Conservation (phyloP, 2,329 filamentous ascomycete species). For the Microdochium nivale region DNA sequence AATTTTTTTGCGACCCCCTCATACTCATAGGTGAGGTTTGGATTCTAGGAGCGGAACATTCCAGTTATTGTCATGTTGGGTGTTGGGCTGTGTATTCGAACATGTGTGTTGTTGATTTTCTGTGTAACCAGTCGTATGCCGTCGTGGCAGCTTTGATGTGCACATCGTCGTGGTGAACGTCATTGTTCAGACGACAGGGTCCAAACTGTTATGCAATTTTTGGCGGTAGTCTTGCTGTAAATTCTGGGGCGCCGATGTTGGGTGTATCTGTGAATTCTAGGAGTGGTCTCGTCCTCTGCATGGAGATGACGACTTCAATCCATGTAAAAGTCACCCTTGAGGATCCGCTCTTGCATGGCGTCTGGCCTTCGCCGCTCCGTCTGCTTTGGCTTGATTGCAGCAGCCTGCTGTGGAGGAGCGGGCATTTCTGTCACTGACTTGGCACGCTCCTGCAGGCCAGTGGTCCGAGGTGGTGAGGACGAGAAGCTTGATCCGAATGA, state of each 20-base stretch:
- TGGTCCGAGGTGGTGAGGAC: constrained; percentile 32
- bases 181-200: too few relatives aligned
- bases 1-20: too few relatives aligned
- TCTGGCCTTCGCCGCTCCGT: constrained; percentile 65
- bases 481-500: constrained; percentile 39
- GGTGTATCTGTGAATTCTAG: too few relatives aligned
- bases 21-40: too few relatives aligned
- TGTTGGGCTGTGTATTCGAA: background rate
- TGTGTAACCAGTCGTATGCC: background rate
- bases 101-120: background rate
- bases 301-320: constrained; percentile 44
- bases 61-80: too few relatives aligned
- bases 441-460: constrained; percentile 51
- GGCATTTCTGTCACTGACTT: constrained; percentile 62
- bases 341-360: constrained; percentile 90
- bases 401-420: constrained; percentile 42
- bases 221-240: too few relatives aligned
- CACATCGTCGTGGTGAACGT: background rate
- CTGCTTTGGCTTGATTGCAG: constrained; percentile 34
- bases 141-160: background rate
- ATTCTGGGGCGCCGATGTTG: too few relatives aligned
- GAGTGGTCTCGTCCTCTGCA: too few relatives aligned
- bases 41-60: too few relatives aligned
- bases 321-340: constrained; percentile 98
- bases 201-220: too few relatives aligned